A percentile compares a stretch with the other conserved stretches of the same genome.
These are phyloP conservation scores for Xylaria curta DNA, from an alignment of 495 filamentous ascomycete species.

Conservation along the genomic window DNA sequence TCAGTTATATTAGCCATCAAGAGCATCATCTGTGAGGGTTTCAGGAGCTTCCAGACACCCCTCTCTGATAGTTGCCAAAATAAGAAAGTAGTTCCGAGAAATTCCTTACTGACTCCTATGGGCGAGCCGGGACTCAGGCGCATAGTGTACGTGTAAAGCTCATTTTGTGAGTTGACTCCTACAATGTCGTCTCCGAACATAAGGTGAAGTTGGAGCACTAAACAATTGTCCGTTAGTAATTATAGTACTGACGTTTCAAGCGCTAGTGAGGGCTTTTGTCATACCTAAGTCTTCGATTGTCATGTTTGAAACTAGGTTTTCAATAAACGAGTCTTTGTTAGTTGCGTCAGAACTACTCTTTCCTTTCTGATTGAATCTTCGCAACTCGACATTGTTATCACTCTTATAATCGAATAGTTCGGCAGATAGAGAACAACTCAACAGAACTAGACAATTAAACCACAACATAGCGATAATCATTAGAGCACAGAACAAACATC, in stretches of 20 bases:
- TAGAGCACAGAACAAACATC: neutral
- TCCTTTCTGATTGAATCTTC: neutral
- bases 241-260: neutral
- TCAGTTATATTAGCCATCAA: no score
- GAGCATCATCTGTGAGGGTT: no score
- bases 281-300: slow-evolving; percentile 40
- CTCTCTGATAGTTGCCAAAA: no score
- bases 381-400: neutral
- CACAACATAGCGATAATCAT: neutral
- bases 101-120: slow-evolving; percentile 30
- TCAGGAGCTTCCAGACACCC: no score
- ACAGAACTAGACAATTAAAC: neutral
- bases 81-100: no score
- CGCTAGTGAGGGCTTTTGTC: neutral
- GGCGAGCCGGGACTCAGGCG: slow-evolving; percentile 41
- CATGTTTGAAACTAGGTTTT: slow-evolving; percentile 39
- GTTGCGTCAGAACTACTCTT: neutral
- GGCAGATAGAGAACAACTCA: neutral
- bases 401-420: neutral
- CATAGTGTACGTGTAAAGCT: slow-evolving; percentile 48
- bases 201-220: slow-evolving; percentile 50
- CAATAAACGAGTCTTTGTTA: slow-evolving; percentile 35
- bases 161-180: slow-evolving; percentile 48
- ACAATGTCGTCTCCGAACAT: slow-evolving; percentile 53
- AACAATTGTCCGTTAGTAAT: slow-evolving; percentile 1